Evolutionary conservation across 495 filamentous ascomycete species (phyloP), one percentile per base, ranked within the genome.

Genomic region (Xylaria intraflava): DNA sequence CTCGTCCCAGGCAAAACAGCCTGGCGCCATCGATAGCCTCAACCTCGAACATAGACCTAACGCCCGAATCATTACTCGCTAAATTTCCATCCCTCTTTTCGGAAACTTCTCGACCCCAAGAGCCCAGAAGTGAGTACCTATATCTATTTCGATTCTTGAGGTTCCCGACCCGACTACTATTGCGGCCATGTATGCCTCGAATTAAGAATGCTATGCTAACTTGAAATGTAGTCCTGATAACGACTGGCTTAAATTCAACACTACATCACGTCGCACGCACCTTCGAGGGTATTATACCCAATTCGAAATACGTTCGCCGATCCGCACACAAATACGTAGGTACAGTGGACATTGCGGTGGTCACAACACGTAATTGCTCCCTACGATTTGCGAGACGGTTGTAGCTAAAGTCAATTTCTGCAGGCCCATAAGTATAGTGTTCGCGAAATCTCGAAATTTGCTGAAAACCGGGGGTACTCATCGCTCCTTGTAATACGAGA

Each of bases 391-490:
- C 3, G 17, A 31, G n/a, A 12, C 10, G 10, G 3, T n/a, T 10
- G 41, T 9, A 12, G 31, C 50, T 53, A 38, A 52, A 38, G 30
- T 12, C 16, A 19, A 17, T 33, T 17, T 12, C 6, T 20, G 14
- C 26, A 54, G 51, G 78, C 82, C 6, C 83, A 95, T 71, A 90
- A 90, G 49, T 96, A 91, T 69, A 90, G 86, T 38, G 78, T 96
- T 52, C 80, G 86, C 45, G 93, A 98, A 68, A 97, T 98, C 51
- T 78, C 86, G 60, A 80, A 83, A 58, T 96, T 94, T 65, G 93
- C 93, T 23, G 64, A 83, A 4, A 86, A 87, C 57, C 82, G 89
- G 16, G 78, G 82, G 41, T 97, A 85, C 69, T 94, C 89, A 0
- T 77, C 87, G 22, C 68, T 98, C 1, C 64, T 94, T 14, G 80